phyloP scores from a whole-genome alignment of 2,329 filamentous ascomycete species.

The Diplodia scrobiculata region DNA sequence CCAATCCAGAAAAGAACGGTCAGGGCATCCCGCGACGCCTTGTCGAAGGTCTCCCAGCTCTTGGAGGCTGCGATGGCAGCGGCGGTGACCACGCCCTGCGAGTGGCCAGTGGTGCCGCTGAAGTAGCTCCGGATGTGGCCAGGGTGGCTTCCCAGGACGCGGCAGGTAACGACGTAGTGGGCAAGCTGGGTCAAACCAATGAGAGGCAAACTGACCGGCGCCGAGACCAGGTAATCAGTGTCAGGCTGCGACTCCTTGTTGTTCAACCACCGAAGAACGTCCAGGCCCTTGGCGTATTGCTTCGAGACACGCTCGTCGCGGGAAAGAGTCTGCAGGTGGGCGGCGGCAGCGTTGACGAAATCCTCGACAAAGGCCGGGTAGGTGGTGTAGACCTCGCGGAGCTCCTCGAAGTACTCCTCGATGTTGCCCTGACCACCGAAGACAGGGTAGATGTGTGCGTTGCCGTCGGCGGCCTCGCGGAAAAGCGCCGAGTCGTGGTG shows the following conservation, averaged over 20 bases:
- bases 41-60: slow-evolving; percentile 89
- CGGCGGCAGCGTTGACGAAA: slow-evolving; percentile 76
- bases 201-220: slow-evolving; percentile 91
- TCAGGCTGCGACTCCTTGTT: slow-evolving; percentile 88
- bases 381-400: slow-evolving; percentile 85
- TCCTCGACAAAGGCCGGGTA: slow-evolving; percentile 90
- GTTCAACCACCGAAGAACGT: slow-evolving; percentile 91
- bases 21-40: slow-evolving; percentile 75
- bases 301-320: slow-evolving; percentile 86
- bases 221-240: slow-evolving; percentile 89
- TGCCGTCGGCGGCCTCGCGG: slow-evolving; percentile 79
- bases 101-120: slow-evolving; percentile 89
- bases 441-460: slow-evolving; percentile 85
- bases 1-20: slow-evolving; percentile 99
- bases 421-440: slow-evolving; percentile 99
- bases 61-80: slow-evolving; percentile 87
- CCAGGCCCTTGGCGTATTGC: slow-evolving; percentile 94
- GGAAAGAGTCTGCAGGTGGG: slow-evolving; percentile 82
- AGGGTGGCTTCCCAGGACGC: slow-evolving; percentile 84
- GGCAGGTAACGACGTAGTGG: slow-evolving; percentile 93
- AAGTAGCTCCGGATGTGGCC: slow-evolving; percentile 84
- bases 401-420: slow-evolving; percentile 98
- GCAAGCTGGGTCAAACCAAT: slow-evolving; percentile 95
- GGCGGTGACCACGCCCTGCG: slow-evolving; percentile 91
- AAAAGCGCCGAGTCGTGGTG: slow-evolving; percentile 91